These are phyloP conservation scores for Syzygium syzygioides DNA, from an alignment of 441 rosid species.

Conservation along the genomic window DNA sequence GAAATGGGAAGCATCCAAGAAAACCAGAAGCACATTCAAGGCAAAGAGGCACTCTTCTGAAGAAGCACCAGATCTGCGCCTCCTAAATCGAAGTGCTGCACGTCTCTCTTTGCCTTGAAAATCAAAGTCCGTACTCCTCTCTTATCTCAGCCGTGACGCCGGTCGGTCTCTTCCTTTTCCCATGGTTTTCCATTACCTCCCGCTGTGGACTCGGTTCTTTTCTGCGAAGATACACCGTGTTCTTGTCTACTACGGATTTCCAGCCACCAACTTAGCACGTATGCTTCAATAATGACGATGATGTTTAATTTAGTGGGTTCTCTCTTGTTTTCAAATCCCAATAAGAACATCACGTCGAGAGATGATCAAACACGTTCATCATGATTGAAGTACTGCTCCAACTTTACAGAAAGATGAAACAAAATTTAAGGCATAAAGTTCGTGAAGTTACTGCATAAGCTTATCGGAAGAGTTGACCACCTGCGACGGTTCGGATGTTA, in stretches of 20 bases:
- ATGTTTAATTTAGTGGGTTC: background rate
- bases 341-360: background rate
- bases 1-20: conserved; percentile 9
- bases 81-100: conserved; percentile 2
- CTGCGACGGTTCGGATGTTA: background rate
- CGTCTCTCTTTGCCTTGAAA: background rate
- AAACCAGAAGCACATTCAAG: conserved; percentile 1
- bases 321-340: background rate
- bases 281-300: background rate
- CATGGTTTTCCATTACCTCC: background rate
- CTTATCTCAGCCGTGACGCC: background rate
- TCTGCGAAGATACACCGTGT: background rate
- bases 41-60: background rate
- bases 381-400: background rate
- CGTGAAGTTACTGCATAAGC: background rate
- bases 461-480: background rate
- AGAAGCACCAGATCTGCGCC: conserved; percentile 1
- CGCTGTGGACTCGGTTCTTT: background rate
- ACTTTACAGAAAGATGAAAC: background rate
- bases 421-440: background rate
- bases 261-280: background rate
- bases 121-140: background rate
- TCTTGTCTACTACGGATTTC: background rate
- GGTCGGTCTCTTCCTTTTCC: background rate
- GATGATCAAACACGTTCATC: background rate